A percentile compares a stretch with the other conserved stretches of the same genome.
Evolutionary conservation across 768 basidiomycete species (phyloP).

Genomic region (Agaricus bisporus): DNA sequence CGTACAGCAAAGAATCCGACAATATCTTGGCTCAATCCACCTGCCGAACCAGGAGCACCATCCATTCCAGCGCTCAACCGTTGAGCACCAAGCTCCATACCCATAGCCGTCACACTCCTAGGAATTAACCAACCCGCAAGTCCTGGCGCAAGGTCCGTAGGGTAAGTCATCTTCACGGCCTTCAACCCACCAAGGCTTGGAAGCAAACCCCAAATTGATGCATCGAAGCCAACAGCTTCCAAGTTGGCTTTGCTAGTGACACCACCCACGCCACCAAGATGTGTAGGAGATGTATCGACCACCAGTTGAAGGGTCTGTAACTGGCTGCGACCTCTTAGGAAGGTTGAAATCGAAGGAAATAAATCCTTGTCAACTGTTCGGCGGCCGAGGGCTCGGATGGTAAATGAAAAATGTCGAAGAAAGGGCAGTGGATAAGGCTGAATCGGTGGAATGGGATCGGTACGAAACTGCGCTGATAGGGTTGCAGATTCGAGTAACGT

Average conservation of each 20-base stretch:
- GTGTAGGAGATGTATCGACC: constrained; percentile 39
- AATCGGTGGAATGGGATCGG: constrained; percentile 8
- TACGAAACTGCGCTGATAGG: constrained; percentile 40
- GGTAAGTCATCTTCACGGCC: constrained; percentile 57
- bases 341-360: constrained; percentile 64
- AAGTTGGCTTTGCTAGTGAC: constrained; percentile 55
- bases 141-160: constrained; percentile 54
- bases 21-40: constrained; percentile 1
- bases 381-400: constrained; percentile 35
- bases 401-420: constrained; percentile 59
- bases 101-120: constrained; percentile 40
- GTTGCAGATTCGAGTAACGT: constrained; percentile 47
- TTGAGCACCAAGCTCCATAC: constrained; percentile 31
- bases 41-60: constrained; percentile 31
- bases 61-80: constrained; percentile 33
- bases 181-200: constrained; percentile 47
- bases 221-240: constrained; percentile 57
- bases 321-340: constrained; percentile 48
- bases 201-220: constrained; percentile 65
- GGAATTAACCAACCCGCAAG: constrained; percentile 69
- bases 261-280: constrained; percentile 59
- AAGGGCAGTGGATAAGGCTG: constrained; percentile 32
- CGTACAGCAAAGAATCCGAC: constrained; percentile 4
- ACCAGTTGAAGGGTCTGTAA: constrained; percentile 50
- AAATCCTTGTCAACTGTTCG: constrained; percentile 51